These are phyloP conservation scores for Chenopodium suecicum DNA, from an alignment of 148 eudicot genomes.

Conservation along the genomic window DNA sequence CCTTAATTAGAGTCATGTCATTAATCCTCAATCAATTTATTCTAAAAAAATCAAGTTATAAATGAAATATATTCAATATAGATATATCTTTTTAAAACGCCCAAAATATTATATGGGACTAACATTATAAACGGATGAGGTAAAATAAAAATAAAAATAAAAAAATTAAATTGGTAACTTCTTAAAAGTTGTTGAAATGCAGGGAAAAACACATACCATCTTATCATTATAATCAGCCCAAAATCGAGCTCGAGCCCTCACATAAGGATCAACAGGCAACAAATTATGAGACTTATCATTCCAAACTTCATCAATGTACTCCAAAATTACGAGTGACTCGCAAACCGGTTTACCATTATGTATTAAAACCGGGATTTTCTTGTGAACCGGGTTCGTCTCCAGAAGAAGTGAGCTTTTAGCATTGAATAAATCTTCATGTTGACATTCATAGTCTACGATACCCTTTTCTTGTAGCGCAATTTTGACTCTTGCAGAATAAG, in stretches of 20 bases:
- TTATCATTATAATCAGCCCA: slow-evolving; percentile 20
- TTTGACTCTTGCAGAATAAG: slow-evolving; percentile 33
- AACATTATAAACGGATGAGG: no score
- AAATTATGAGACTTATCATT: not conserved
- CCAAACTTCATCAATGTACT: slow-evolving; percentile 18
- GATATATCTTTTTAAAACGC: no score
- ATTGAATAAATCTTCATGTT: not conserved
- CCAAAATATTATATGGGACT: no score
- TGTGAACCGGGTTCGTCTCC: slow-evolving; percentile 38
- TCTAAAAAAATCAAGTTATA: no score
- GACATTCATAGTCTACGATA: not conserved
- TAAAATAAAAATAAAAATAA: no score
- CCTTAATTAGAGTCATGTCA: no score
- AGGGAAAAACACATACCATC: not conserved
- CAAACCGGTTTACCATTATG: slow-evolving; percentile 17
- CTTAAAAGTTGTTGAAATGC: no score
- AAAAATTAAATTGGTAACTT: no score
- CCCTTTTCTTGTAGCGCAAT: slow-evolving; percentile 41
- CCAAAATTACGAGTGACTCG: slow-evolving; percentile 3
- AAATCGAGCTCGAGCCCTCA: slow-evolving; percentile 17
- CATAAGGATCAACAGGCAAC: slow-evolving; percentile 8
- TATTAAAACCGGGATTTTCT: slow-evolving; percentile 24
- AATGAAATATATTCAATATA: no score
- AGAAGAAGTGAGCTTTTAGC: slow-evolving; percentile 18
- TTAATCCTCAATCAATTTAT: no score